These are phyloP conservation scores for Psophocarpus tetragonolobus DNA, from an alignment of 306 rosid species.

Conservation along the genomic window DNA sequence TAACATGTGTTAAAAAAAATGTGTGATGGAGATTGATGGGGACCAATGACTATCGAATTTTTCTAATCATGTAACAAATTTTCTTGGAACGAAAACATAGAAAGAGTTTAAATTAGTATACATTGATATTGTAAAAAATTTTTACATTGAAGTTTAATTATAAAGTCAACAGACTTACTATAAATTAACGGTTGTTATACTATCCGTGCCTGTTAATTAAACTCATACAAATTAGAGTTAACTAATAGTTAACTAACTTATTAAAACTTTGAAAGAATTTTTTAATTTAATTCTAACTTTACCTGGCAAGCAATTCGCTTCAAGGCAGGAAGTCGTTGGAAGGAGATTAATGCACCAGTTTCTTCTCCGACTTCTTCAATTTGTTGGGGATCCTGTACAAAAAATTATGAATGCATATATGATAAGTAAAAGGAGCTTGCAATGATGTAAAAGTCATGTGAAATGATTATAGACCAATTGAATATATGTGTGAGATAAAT, in stretches of 20 bases:
- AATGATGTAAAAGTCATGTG: neutral
- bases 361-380: constrained; percentile 23
- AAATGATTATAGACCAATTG: neutral
- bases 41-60: too few relatives aligned
- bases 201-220: too few relatives aligned
- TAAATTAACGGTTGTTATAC: too few relatives aligned
- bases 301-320: constrained; percentile 37
- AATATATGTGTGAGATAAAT: neutral
- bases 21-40: too few relatives aligned
- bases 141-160: too few relatives aligned
- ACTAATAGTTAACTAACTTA: neutral
- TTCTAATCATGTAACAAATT: too few relatives aligned
- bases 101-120: too few relatives aligned
- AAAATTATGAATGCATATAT: neutral
- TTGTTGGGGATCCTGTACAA: constrained; percentile 7
- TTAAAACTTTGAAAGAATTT: neutral
- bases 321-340: constrained; percentile 16
- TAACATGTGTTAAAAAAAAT: too few relatives aligned
- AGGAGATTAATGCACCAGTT: constrained; percentile 13
- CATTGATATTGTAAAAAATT: too few relatives aligned
- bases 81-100: too few relatives aligned
- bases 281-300: neutral
- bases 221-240: neutral
- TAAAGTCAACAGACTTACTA: too few relatives aligned
- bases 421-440: neutral